Percentiles rank a stretch among this genome's conserved stretches.
These are phyloP conservation scores for Didymella glomerata DNA, from an alignment of 2,329 filamentous ascomycete species.

Conservation along the genomic window DNA sequence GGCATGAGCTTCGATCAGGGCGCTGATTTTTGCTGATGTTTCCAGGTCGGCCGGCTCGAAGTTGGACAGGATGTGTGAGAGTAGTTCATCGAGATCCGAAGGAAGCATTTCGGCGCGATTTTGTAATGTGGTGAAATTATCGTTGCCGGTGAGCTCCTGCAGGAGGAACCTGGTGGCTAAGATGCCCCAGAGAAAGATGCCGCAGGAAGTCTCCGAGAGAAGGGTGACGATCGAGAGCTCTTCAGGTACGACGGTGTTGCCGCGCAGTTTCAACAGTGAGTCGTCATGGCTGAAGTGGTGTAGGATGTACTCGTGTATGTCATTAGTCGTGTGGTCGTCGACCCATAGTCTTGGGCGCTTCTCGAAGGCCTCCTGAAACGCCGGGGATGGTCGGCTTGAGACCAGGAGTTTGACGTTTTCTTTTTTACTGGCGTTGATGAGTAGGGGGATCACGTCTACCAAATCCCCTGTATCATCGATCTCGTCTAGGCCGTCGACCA, in stretches of 20 bases:
- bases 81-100: constrained; percentile 34
- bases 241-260: constrained; percentile 31
- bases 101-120: constrained; percentile 38
- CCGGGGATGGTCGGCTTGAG: constrained; percentile 38
- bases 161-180: constrained; percentile 37
- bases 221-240: constrained; percentile 33
- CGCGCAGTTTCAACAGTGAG: constrained; percentile 32
- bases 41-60: constrained; percentile 31
- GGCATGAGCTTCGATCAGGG: constrained; percentile 35
- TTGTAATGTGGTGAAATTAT: constrained; percentile 35
- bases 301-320: constrained; percentile 32
- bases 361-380: constrained; percentile 36
- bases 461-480: constrained; percentile 36
- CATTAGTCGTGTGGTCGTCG: constrained; percentile 32
- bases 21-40: constrained; percentile 32
- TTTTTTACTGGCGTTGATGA: constrained; percentile 30
- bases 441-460: constrained; percentile 27
- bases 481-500: constrained; percentile 46
- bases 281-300: constrained; percentile 30
- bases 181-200: constrained; percentile 41
- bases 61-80: constrained; percentile 35
- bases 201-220: constrained; percentile 37
- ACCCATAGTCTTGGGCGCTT: constrained; percentile 33
- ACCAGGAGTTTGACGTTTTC: constrained; percentile 46
- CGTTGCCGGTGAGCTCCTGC: constrained; percentile 29